A percentile compares a stretch with the other conserved stretches of the same genome.
These are phyloP conservation scores for Leccinellum albellum DNA, from an alignment of 768 basidiomycete species.

Conservation along the genomic window DNA sequence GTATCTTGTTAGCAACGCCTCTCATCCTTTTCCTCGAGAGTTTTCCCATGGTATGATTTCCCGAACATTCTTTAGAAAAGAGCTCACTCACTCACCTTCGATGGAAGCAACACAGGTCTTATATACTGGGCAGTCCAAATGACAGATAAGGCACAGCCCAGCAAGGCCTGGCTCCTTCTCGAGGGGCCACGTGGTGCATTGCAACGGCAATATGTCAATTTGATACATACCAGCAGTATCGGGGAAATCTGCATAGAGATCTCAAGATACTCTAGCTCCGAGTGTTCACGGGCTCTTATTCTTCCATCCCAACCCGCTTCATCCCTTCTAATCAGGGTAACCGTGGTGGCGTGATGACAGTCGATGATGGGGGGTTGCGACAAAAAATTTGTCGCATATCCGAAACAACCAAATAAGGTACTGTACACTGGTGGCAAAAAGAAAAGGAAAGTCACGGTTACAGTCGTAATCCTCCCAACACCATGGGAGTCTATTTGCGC, in stretches of 20 bases:
- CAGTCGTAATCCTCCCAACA: background rate
- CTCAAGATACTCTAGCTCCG: background rate
- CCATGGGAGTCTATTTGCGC: background rate
- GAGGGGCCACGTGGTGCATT: background rate
- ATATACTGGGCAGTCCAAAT: background rate
- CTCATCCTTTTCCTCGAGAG: background rate
- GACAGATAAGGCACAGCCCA: background rate
- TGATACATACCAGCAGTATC: background rate
- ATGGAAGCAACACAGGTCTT: background rate
- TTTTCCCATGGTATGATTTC: background rate
- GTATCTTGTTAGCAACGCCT: background rate
- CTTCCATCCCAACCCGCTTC: background rate
- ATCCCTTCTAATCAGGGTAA: background rate
- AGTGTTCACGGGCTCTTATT: background rate
- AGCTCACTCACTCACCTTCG: background rate
- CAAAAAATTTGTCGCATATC: background rate
- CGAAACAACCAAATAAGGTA: background rate
- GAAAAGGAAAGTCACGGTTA: background rate
- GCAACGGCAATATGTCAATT: background rate
- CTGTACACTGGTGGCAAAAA: background rate
- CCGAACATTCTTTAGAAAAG: background rate
- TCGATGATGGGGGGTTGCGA: background rate
- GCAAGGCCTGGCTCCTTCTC: too few species aligned
- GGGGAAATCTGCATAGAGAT: background rate
- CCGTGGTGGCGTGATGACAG: background rate